These are phyloP conservation scores for Cardiospermum halicacabum DNA, from an alignment of 345 rosid species.

Conservation along the genomic window DNA sequence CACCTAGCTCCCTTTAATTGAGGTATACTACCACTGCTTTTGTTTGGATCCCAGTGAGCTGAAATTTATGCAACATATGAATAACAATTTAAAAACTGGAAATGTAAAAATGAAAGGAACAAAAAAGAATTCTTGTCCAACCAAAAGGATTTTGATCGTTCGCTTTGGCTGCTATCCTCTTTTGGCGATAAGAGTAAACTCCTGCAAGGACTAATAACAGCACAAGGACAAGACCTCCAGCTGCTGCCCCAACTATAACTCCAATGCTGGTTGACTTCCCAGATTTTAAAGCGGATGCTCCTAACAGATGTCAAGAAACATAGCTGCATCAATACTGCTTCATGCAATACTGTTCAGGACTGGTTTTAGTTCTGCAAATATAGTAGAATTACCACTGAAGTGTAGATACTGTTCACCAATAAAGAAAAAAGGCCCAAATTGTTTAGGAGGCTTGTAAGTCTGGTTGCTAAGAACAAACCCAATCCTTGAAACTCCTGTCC, in stretches of 20 bases:
- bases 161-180: conserved; percentile 67
- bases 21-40: conserved; percentile 56
- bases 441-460: conserved; percentile 1
- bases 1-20: conserved; percentile 72
- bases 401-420: conserved; percentile 23
- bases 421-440: conserved; percentile 63
- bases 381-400: conserved; percentile 45
- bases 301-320: conserved; percentile 15
- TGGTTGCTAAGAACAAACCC: conserved; percentile 54
- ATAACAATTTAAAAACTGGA: conserved; percentile 18
- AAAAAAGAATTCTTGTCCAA: conserved; percentile 18
- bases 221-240: conserved; percentile 49
- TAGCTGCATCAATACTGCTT: conserved; percentile 6
- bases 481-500: conserved; percentile 32
- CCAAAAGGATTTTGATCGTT: conserved; percentile 64
- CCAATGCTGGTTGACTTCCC: conserved; percentile 38
- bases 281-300: conserved; percentile 13
- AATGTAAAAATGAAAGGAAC: background rate
- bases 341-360: background rate
- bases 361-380: conserved; percentile 25
- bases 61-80: conserved; percentile 18
- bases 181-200: conserved; percentile 62
- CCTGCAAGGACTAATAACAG: conserved; percentile 55
- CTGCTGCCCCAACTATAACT: conserved; percentile 65
- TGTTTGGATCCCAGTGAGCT: conserved; percentile 65